Evolutionary conservation across 345 rosid species (phyloP), one percentile per base, ranked within the genome.

Genomic region (Gossypium rotundifolium): DNA sequence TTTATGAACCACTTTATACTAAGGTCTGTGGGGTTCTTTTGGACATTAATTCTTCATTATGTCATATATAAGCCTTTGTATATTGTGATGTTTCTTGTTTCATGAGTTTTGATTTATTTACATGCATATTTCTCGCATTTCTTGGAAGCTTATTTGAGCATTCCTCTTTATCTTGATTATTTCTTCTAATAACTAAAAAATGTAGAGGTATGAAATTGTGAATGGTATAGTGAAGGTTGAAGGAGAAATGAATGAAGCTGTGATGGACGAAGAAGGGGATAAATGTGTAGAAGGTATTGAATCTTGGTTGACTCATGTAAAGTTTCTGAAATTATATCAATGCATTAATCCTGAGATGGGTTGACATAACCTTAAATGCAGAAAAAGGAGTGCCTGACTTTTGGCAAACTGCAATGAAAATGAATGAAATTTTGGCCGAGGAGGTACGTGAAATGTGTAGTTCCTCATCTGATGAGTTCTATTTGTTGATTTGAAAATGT

Each of bases 311-410:
- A 25, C 5, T 25, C 53, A 18, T 40, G 38, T 18, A 73, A 40
- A 67, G 3, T 66, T 64, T 74, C 70, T 72, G 68, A 55, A 29
- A 40, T 57, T 42, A 12, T 65, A 63, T 29, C 65, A 82, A 65
- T 59, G 12, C 64, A 33, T 63, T 61, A 4, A 72, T 66, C 11
- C 65, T 80, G 73, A 55, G n/a, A 10, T 67, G 57, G 57, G 38
- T 48, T 46, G 20, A 67, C 22, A 25, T 23, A 23, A 67, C 27
- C 71, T 25, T 48, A 7, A 67, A n/a, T 79, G 81, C 87, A 93
- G 99, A 86, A 74, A 93, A 90, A 81, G 98, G 99, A 79, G 98
- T 96, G 25, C 99, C 99, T 33, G 88, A 90, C 70, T 96, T 96
- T 79, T 96, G 99, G 99, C 89, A 90, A n/a, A 83, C 69, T 74